phyloP scores from a whole-genome alignment of 2,329 filamentous ascomycete species.

The Aspergillus aculeatinus region DNA sequence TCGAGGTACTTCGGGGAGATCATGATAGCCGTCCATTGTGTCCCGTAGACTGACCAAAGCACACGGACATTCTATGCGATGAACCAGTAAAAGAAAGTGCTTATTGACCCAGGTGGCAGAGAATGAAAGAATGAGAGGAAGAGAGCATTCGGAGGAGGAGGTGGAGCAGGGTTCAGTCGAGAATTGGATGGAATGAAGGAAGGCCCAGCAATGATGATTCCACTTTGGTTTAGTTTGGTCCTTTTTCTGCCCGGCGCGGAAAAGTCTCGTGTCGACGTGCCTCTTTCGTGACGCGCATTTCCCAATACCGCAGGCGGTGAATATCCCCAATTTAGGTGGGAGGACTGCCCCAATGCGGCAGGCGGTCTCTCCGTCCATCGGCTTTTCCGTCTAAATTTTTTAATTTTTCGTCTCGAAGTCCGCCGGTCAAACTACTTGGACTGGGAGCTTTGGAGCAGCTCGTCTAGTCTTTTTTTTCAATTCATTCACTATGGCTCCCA shows the following conservation, averaged over 20 bases:
- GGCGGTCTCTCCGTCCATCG: slow-evolving; percentile 20
- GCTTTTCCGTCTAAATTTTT: slow-evolving; percentile 19
- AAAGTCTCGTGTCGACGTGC: slow-evolving; percentile 25
- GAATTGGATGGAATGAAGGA: background rate
- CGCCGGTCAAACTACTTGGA: slow-evolving; percentile 14
- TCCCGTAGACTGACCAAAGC: slow-evolving; percentile 17
- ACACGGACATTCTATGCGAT: slow-evolving; percentile 24
- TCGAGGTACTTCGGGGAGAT: slow-evolving; percentile 34
- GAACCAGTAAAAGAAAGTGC: slow-evolving; percentile 2
- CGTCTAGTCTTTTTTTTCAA: slow-evolving; percentile 25
- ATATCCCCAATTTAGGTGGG: slow-evolving; percentile 5
- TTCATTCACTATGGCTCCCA: slow-evolving; percentile 40
- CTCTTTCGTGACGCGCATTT: slow-evolving; percentile 27
- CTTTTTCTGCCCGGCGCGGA: background rate
- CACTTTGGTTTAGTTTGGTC: background rate
- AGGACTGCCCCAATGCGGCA: slow-evolving; percentile 1
- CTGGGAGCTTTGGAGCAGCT: slow-evolving; percentile 26
- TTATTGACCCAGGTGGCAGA: slow-evolving; percentile 9
- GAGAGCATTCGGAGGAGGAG: background rate
- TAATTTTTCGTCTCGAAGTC: slow-evolving; percentile 22
- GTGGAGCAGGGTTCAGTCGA: slow-evolving; percentile 19
- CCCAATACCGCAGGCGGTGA: slow-evolving; percentile 22
- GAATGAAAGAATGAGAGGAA: slow-evolving; percentile 14
- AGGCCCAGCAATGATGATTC: slow-evolving; percentile 1
- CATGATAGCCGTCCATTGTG: slow-evolving; percentile 35